These are phyloP conservation scores for Fusarium nematophilum DNA, from an alignment of 2,329 filamentous ascomycete species.

Conservation along the genomic window DNA sequence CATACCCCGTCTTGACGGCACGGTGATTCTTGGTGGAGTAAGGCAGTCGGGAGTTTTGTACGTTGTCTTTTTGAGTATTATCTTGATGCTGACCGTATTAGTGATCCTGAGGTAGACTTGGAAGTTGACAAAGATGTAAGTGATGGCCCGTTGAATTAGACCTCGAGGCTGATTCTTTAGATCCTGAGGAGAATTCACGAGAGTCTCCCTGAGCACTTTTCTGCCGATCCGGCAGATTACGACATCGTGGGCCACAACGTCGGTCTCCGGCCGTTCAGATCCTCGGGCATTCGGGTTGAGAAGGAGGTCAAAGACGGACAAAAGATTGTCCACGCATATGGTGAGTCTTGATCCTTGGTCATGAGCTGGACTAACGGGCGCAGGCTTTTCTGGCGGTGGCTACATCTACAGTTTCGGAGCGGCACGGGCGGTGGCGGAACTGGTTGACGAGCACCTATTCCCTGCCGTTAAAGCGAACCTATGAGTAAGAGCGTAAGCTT, in stretches of 20 bases:
- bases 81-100: neutral
- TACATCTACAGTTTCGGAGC: constrained; percentile 12
- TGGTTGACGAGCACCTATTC: neutral
- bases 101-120: neutral
- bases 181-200: neutral
- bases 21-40: constrained; percentile 2
- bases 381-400: constrained; percentile 10
- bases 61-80: neutral
- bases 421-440: neutral
- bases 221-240: neutral
- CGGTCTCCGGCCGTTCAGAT: neutral
- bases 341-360: neutral
- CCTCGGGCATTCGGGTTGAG: neutral
- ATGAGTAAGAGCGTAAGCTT: too few species aligned
- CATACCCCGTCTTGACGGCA: constrained; percentile 11
- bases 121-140: neutral
- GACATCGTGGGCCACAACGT: constrained; percentile 9
- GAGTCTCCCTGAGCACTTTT: constrained; percentile 1
- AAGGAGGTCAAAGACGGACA: constrained; percentile 11
- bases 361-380: neutral
- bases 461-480: neutral
- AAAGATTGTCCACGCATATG: constrained; percentile 15
- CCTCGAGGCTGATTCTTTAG: neutral
- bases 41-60: neutral
- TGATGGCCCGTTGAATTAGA: rapidly evolving